Percentiles rank a stretch among this genome's conserved stretches.
Evolutionary conservation across 768 basidiomycete species (phyloP).

Genomic region (Boletus huronensis): DNA sequence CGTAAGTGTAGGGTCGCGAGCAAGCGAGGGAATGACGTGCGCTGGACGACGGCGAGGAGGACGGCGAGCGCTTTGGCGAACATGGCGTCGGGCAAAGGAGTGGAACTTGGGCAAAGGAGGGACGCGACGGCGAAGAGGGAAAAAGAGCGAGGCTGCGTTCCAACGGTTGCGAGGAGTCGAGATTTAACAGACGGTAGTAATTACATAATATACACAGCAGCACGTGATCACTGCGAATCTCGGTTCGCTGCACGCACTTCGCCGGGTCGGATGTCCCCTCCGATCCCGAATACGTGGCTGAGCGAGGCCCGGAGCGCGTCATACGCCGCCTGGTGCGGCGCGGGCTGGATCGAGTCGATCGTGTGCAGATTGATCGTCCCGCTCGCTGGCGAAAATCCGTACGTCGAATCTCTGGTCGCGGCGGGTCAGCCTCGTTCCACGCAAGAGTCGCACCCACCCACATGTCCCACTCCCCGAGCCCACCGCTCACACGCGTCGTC

Average conservation of each 20-base stretch:
- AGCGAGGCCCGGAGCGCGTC: constrained; percentile 49
- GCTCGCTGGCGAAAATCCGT: constrained; percentile 63
- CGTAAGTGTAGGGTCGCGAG: constrained; percentile 1
- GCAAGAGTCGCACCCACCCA: constrained; percentile 31
- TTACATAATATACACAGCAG: constrained; percentile 13
- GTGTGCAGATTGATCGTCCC: constrained; percentile 64
- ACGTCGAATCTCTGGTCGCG: constrained; percentile 66
- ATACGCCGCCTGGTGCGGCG: constrained; percentile 69
- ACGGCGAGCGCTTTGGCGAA: constrained; percentile 36
- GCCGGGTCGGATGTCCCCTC: constrained; percentile 12
- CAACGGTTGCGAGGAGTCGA: not conserved
- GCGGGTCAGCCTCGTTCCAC: not conserved
- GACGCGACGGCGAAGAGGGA: constrained; percentile 1
- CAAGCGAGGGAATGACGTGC: constrained; percentile 27
- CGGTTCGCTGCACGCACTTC: not conserved
- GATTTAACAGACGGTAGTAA: too few relatives aligned
- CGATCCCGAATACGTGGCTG: constrained; percentile 22
- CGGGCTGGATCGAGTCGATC: constrained; percentile 75
- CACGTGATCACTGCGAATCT: constrained; percentile 1
- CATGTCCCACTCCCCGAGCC: constrained; percentile 69
- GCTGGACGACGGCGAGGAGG: constrained; percentile 44
- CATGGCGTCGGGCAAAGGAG: constrained; percentile 30
- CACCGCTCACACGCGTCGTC: constrained; percentile 59
- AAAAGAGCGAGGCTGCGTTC: too few relatives aligned
- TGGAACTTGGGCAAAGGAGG: constrained; percentile 15